These are phyloP conservation scores for Umbelopsis ramanniana DNA, from an alignment of 192 early-diverging fungal genomes.

Conservation along the genomic window DNA sequence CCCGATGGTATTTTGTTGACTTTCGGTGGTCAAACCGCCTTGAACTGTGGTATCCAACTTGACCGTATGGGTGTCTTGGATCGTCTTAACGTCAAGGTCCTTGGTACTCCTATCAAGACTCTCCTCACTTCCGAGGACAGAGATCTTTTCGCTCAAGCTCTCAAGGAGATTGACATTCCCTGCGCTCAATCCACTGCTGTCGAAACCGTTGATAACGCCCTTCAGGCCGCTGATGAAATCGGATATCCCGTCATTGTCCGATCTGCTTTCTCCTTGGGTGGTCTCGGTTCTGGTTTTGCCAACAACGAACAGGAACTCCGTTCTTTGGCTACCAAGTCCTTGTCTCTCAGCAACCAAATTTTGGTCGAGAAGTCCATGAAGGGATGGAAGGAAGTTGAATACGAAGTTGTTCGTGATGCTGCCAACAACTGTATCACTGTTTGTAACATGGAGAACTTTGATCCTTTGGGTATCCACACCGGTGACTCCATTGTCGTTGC, in stretches of 20 bases:
- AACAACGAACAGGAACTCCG: conserved; percentile 72
- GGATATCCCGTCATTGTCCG: conserved; percentile 95
- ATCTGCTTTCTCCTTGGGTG: conserved; percentile 92
- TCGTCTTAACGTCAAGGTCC: conserved; percentile 83
- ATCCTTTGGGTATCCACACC: conserved; percentile 97
- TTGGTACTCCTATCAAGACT: conserved; percentile 95
- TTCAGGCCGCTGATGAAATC: conserved; percentile 83
- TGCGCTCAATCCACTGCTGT: conserved; percentile 91
- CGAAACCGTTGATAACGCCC: conserved; percentile 83
- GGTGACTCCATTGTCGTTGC: conserved; percentile 99
- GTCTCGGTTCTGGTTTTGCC: conserved; percentile 98
- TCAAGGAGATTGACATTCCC: conserved; percentile 89
- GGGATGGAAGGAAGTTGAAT: conserved; percentile 99
- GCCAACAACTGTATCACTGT: conserved; percentile 98
- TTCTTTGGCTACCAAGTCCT: conserved; percentile 81
- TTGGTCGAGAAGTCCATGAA: conserved; percentile 96
- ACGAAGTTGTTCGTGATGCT: conserved; percentile 97
- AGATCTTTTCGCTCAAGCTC: conserved; percentile 91
- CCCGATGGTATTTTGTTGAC: conserved; percentile 96
- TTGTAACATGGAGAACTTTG: conserved; percentile 99
- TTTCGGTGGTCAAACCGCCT: conserved; percentile 96
- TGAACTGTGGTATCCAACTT: conserved; percentile 94
- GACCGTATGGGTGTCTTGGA: conserved; percentile 83
- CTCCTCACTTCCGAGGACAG: conserved; percentile 92
- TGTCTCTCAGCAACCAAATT: conserved; percentile 89